Evolutionary conservation across 306 rosid species (phyloP), one percentile per base, ranked within the genome.

Genomic region (Malus sylvestris): DNA sequence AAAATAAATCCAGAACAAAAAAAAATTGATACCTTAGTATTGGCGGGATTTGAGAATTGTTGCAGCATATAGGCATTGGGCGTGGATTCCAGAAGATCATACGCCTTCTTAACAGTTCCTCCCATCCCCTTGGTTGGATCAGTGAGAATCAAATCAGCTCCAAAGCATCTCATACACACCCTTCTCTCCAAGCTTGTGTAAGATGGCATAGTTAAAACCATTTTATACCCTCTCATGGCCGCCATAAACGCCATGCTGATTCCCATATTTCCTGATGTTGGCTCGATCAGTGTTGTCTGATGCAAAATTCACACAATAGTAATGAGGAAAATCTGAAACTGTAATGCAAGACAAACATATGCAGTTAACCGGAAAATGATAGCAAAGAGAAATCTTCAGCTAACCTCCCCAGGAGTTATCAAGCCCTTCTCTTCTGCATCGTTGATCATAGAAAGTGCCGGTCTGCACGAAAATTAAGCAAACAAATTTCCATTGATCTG

Each of bases 241-340:
- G 96, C 96, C 71, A 93, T 88, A 78, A 91, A 93, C 38, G 95
- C 92, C 95, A 90, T 81, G 60, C 95, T 90, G 66, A 93, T 93
- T 10, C 98, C 98, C 98, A 93, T 93, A 46, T 93, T 93, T 35
- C 98, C 98, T 4, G 98, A 93, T 4, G 98, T 93, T 13, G 98
- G 97, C 68, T 93, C 98, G 63, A 93, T 88, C 74, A 93, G 70
- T 70, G 76, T 86, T 73, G 98, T 93, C 96, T 93, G 73, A 72
- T 33, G 20, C 73, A 67, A 2, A 51, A 51, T 14, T 45, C 74
- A 64, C 76, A 82, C 45, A 32, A 64, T 9, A 16, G 20, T n/a
- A 3, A n/a, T 73, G 10, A 73, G 19, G 14, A 3, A 60, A 59
- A 15, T 19, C 32, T 55, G 76, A 71, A 71, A 12, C 14, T 35